Evolutionary conservation across 805 yeast genomes (phyloP), one percentile per base, ranked within the genome.

Genomic region (Barnettozyma siamensis): DNA sequence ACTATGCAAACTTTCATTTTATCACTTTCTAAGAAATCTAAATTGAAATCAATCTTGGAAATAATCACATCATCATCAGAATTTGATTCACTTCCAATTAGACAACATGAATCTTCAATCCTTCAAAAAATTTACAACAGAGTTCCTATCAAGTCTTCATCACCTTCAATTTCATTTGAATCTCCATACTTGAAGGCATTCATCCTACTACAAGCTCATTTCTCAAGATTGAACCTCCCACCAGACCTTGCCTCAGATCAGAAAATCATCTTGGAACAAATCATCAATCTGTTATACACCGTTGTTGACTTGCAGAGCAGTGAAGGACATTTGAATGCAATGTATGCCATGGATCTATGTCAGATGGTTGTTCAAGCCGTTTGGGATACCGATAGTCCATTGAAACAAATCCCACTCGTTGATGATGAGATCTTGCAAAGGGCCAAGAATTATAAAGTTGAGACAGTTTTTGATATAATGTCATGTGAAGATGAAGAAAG

Each of bases 321-420:
- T 49, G 88, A 88, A 44, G 96, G 97, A 0, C 68, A 73, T 49
- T 63, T 89, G 53, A 83, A 79, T 58, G 88, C 95, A 0, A 70
- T 87, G 49, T 71, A 74, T 34, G 91, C 87, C 0, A 85, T 93
- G 85, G 97, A 93, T 57, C 57, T 88, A 38, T 73, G 84, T 2
- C 99, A 93, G 57, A 85, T 88, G 94, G 63, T 87, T 7, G 76
- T 83, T 2, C 98, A 91, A 59, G 94, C 84, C 1, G 66, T 85
- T 20, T 88, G 96, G 95, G 85, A 78, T 49, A 69, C 78, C 7
- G 95, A 85, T 42, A 75, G 76, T 37, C 82, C 93, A 2, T 69
- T 91, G 54, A 76, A 75, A 51, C 99, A 91, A 61, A 68, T 91
- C 28, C 99, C 99, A 2, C 73, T 66, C 51, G 76, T 88, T 40